phyloP scores from a whole-genome alignment of 768 basidiomycete genomes.

The Pleurotus cornucopiae region DNA sequence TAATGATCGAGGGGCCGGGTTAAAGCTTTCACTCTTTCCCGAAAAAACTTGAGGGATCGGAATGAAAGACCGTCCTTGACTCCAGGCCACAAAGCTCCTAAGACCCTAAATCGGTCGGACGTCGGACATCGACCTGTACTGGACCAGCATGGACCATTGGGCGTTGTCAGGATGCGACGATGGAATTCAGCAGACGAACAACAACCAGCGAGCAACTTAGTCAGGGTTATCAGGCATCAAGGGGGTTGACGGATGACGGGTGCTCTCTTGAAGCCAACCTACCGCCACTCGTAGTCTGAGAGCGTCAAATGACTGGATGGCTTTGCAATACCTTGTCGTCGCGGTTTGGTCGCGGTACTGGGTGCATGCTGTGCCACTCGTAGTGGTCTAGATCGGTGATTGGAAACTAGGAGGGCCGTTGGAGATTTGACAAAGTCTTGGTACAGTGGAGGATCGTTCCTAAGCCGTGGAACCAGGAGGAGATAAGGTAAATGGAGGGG shows the following conservation, averaged over 20 bases:
- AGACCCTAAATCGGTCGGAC: too few species aligned
- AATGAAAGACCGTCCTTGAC: background rate
- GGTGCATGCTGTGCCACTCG: background rate
- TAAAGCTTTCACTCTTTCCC: too few species aligned
- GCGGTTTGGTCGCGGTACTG: background rate
- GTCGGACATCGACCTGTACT: background rate
- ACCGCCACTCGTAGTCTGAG: background rate
- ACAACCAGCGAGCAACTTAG: background rate
- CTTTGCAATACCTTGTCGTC: background rate
- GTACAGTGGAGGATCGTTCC: background rate
- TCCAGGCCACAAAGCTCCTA: background rate
- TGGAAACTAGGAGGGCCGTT: background rate
- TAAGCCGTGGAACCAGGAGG: background rate
- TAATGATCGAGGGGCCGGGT: background rate
- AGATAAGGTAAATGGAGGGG: background rate
- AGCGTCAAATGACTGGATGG: background rate
- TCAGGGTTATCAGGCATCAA: background rate
- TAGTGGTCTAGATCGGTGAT: background rate
- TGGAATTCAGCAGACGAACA: background rate
- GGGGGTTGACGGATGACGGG: background rate
- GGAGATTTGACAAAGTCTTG: constrained; percentile 1
- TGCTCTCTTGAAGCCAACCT: background rate
- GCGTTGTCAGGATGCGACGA: background rate
- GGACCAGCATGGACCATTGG: background rate
- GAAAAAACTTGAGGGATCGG: background rate